Percentiles rank a stretch among this genome's conserved stretches.
phyloP scores from a whole-genome alignment of 371 early-diverging fungal genomes.

The Mucor saturninus region DNA sequence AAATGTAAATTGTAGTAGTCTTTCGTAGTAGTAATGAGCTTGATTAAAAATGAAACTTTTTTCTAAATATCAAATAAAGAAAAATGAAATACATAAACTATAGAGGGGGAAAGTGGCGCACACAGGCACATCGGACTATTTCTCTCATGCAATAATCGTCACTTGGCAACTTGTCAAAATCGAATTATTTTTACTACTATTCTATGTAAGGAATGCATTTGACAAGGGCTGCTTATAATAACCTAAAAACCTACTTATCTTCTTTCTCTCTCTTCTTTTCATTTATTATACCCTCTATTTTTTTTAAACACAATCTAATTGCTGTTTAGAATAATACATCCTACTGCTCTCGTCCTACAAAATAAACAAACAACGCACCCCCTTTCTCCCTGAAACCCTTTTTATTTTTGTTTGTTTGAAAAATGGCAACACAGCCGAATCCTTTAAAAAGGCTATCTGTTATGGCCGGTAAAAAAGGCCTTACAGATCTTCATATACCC shows the following conservation, averaged over 20 bases:
- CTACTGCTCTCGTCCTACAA: no score
- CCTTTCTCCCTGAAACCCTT: neutral
- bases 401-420: neutral
- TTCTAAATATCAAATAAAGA: neutral
- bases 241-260: neutral
- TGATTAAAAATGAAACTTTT: constrained; percentile 5
- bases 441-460: constrained; percentile 52
- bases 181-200: neutral
- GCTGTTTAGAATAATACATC: neutral
- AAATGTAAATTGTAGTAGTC: constrained; percentile 24
- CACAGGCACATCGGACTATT: neutral
- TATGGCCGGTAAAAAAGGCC: constrained; percentile 49
- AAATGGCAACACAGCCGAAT: constrained; percentile 37
- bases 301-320: neutral
- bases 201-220: constrained; percentile 3
- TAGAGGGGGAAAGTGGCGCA: no score
- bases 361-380: neutral
- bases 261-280: neutral
- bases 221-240: neutral
- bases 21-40: constrained; percentile 14
- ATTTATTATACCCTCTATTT: neutral
- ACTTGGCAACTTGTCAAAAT: neutral
- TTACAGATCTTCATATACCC: constrained; percentile 46
- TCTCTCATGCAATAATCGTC: neutral
- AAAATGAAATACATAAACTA: no score